Conservation (phyloP, 2,329 filamentous ascomycete genomes). For the Ophiognomonia clavigignenti-juglandacearum region DNA sequence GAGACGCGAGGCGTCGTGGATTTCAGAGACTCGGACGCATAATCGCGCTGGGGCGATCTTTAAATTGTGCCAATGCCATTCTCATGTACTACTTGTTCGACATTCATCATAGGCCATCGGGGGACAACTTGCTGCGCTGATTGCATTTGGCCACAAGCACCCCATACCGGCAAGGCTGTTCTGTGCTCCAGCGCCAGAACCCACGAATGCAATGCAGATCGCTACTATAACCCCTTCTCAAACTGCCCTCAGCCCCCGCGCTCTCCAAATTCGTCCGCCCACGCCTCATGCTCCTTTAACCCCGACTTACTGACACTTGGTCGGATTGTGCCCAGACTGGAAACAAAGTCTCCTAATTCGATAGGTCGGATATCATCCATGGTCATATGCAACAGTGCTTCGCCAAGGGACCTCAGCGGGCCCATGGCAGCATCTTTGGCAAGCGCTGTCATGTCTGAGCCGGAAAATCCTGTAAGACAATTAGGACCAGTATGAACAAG, state of each 20-base stretch:
- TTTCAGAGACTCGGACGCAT: background rate
- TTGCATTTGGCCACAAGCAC: background rate
- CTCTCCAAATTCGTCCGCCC: constrained; percentile 91
- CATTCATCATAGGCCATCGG: too few species aligned
- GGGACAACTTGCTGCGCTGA: too few species aligned
- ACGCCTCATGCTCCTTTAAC: constrained; percentile 85
- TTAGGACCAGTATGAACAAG: constrained; percentile 7
- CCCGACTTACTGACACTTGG: constrained; percentile 86
- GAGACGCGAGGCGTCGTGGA: background rate
- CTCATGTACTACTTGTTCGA: too few species aligned
- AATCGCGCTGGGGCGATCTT: background rate
- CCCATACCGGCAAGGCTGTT: background rate
- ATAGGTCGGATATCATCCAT: constrained; percentile 95
- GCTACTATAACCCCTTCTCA: background rate
- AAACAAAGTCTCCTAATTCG: constrained; percentile 73
- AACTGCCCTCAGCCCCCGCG: constrained; percentile 60
- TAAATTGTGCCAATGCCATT: too few species aligned
- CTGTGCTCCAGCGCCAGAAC: background rate
- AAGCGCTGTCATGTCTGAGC: constrained; percentile 91
- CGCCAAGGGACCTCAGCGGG: constrained; percentile 81
- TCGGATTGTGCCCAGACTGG: constrained; percentile 77
- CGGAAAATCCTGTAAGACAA: constrained; percentile 72
- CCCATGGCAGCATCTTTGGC: constrained; percentile 99
- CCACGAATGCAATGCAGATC: background rate
- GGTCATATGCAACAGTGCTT: constrained; percentile 82